Evolutionary conservation across 2,329 filamentous ascomycete species (phyloP), one percentile per base, ranked within the genome.

Genomic region (Nemania sp.): DNA sequence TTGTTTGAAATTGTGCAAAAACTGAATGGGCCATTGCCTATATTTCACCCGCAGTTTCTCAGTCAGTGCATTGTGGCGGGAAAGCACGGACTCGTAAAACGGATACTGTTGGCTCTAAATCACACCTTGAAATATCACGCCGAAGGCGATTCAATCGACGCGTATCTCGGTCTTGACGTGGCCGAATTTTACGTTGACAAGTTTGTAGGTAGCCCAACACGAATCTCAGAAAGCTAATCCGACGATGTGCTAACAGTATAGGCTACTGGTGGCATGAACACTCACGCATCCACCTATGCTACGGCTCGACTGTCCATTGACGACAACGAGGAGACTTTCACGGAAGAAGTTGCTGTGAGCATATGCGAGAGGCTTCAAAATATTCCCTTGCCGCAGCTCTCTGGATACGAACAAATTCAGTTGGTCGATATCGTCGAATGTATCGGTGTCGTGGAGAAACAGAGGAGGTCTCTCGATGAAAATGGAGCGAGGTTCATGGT

Each of bases 1-100:
- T 78, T 97, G 4, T 96, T 96, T 67, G 87, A 93, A 40, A 84
- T 92, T 9, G 90, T 96, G 11, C 90, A 90, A 67, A 83, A 90
- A 62, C 81, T 98, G 50, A 98, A 97, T 70, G 91, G 92, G 0
- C 90, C 93, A 2, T 79, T 98, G 6, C 92, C 95, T 0, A 83
- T 96, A 2, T 99, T 96, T 69, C 94, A 99, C 69, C 95, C 95
- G 0, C 92, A 96, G 70, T 91, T 97, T 60, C 77, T 98, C 25
- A 90, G 90, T 54, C 91, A 97, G 73, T 94, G 90, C 68, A 91
- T 96, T 39, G 80, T 97, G 25, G 84, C 88, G 18, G 94, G 93
- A 0, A 96, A 96, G 72, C 83, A 83, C 35, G 73, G 76, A 3
- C 75, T 92, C 5, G 91, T 95, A 2, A 88, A 92, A 66, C 81